Percentiles rank a stretch among this genome's conserved stretches.
Evolutionary conservation across 2,329 filamentous ascomycete genomes (phyloP).

Genomic region (Pseudopithomyces maydicus): DNA sequence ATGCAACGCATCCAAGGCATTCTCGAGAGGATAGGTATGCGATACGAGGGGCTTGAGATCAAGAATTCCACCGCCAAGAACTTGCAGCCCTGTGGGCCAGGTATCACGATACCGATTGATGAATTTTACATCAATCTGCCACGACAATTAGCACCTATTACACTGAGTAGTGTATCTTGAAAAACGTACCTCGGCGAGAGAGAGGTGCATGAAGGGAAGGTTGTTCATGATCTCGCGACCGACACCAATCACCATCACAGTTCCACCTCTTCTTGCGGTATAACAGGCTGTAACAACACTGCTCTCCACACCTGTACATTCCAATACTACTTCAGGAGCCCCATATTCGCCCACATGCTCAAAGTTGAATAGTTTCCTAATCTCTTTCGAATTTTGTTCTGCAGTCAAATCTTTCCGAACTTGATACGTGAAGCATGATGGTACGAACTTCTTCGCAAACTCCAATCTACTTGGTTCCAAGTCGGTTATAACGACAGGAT

Average conservation of each 20-base stretch:
- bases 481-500: slow-evolving; percentile 69
- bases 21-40: slow-evolving; percentile 66
- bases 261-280: slow-evolving; percentile 62
- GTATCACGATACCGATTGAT: slow-evolving; percentile 74
- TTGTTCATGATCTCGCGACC: slow-evolving; percentile 68
- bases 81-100: slow-evolving; percentile 69
- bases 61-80: slow-evolving; percentile 63
- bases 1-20: slow-evolving; percentile 63
- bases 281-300: slow-evolving; percentile 65
- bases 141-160: neutral
- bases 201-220: slow-evolving; percentile 69
- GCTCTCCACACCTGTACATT: slow-evolving; percentile 70
- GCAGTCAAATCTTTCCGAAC: slow-evolving; percentile 53
- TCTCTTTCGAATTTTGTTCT: slow-evolving; percentile 57
- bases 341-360: slow-evolving; percentile 55
- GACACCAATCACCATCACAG: slow-evolving; percentile 68
- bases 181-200: slow-evolving; percentile 61
- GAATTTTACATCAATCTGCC: slow-evolving; percentile 68
- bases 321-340: slow-evolving; percentile 64
- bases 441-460: slow-evolving; percentile 64
- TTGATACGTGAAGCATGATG: slow-evolving; percentile 59
- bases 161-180: too few relatives aligned
- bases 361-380: slow-evolving; percentile 59
- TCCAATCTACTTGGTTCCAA: slow-evolving; percentile 60
- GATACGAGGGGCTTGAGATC: slow-evolving; percentile 67